phyloP scores from a whole-genome alignment of 2,329 filamentous ascomycete genomes.

The Cercospora brassicicola region DNA sequence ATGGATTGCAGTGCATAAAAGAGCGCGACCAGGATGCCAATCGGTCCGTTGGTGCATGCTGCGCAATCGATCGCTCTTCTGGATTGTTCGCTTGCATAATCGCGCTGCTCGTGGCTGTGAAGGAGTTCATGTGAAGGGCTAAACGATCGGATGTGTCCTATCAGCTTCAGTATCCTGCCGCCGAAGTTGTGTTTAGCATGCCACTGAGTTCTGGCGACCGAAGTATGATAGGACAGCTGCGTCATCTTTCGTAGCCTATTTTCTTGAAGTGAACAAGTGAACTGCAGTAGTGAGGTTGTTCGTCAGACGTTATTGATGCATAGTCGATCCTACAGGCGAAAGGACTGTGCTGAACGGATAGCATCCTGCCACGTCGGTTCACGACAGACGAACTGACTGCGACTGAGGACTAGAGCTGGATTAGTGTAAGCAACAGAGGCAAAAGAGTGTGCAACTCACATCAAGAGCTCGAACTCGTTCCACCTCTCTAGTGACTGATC shows the following conservation, averaged over 20 bases:
- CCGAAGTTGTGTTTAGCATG: not conserved
- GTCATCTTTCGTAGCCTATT: not conserved
- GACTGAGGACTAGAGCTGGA: not conserved
- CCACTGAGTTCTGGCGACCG: not conserved
- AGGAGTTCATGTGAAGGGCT: not conserved
- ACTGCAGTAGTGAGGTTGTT: not conserved
- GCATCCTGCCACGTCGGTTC: not conserved
- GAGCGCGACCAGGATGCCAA: not conserved
- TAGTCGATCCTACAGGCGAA: not conserved
- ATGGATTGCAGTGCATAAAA: not conserved
- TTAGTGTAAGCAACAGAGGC: not conserved
- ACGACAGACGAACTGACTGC: not conserved
- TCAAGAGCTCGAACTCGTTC: conserved; percentile 67
- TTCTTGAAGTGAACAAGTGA: not conserved
- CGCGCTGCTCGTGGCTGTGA: not conserved
- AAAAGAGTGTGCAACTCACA: conserved; percentile 28
- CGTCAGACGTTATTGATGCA: not conserved
- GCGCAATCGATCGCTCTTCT: not conserved
- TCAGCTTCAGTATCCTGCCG: not conserved
- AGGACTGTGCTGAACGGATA: not conserved
- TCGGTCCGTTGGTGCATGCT: not conserved
- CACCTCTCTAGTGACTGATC: conserved; percentile 67
- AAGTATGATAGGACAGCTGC: not conserved
- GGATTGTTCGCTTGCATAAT: not conserved
- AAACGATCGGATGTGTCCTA: not conserved